A percentile compares a stretch with the other conserved stretches of the same genome.
Conservation (phyloP, 768 basidiomycete genomes). For the Lactifluus piperatus region DNA sequence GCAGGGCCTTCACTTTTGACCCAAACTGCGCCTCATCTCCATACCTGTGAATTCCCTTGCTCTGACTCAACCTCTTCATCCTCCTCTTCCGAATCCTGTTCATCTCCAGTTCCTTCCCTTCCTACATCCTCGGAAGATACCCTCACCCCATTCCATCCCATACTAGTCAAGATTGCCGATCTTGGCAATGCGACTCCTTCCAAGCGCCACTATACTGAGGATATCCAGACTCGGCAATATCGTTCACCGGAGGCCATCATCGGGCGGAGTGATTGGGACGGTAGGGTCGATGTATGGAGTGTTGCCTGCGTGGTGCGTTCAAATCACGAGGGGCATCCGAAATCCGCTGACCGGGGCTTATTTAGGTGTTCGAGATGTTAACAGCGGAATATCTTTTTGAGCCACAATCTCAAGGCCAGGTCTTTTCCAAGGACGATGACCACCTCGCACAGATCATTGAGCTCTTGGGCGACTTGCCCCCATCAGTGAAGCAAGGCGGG, state of each 20-base stretch:
- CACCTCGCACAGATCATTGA: slow-evolving; percentile 95
- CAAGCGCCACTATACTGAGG: slow-evolving; percentile 86
- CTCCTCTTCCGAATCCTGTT: neutral
- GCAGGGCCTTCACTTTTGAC: slow-evolving; percentile 30
- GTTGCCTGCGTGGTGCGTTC: slow-evolving; percentile 72
- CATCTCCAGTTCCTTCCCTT: neutral
- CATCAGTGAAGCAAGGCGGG: slow-evolving; percentile 73
- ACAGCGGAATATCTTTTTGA: slow-evolving; percentile 92
- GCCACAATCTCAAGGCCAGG: slow-evolving; percentile 69
- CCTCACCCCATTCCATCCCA: slow-evolving; percentile 28
- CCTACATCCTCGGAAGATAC: slow-evolving; percentile 13
- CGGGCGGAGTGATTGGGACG: slow-evolving; percentile 79
- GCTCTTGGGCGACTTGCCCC: slow-evolving; percentile 69
- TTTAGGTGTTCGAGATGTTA: slow-evolving; percentile 74
- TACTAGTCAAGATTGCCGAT: slow-evolving; percentile 90
- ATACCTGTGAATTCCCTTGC: neutral
- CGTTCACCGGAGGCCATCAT: slow-evolving; percentile 91
- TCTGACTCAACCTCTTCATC: neutral
- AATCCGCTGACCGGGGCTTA: neutral
- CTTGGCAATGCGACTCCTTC: slow-evolving; percentile 90
- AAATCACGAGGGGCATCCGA: neutral
- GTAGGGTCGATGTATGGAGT: slow-evolving; percentile 84
- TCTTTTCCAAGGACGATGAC: slow-evolving; percentile 90
- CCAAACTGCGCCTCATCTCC: slow-evolving; percentile 24
- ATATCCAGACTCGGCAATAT: slow-evolving; percentile 95